These are phyloP conservation scores for Alternaria rosae DNA, from an alignment of 2,329 filamentous ascomycete species.

Conservation along the genomic window DNA sequence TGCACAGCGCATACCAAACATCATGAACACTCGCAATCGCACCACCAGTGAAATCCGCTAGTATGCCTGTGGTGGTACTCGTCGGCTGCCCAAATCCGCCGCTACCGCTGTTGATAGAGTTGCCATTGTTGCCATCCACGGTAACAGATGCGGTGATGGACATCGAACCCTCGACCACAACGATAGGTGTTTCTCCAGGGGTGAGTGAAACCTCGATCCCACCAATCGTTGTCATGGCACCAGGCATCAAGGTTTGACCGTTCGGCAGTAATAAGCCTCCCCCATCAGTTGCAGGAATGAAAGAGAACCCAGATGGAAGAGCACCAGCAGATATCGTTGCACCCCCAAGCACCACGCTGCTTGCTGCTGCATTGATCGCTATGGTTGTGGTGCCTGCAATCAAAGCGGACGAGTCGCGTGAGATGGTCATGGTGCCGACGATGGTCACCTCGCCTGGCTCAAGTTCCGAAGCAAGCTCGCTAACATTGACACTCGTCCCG, in stretches of 20 bases:
- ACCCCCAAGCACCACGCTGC: neutral
- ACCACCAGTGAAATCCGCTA: neutral
- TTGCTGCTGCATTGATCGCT: neutral
- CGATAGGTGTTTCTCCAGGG: neutral
- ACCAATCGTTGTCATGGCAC: neutral
- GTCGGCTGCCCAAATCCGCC: neutral
- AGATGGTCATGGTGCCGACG: neutral
- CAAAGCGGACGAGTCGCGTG: neutral
- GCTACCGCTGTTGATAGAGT: neutral
- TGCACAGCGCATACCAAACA: neutral
- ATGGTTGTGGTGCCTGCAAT: neutral
- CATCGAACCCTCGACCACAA: neutral
- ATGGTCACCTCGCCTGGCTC: neutral
- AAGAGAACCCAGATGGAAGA: neutral
- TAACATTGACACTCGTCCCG: neutral
- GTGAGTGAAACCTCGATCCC: conserved; percentile 1
- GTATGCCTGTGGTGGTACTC: neutral
- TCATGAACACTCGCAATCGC: too few relatives aligned
- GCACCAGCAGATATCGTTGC: neutral
- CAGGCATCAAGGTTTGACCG: conserved; percentile 1
- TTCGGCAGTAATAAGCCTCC: neutral
- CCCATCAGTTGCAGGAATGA: neutral
- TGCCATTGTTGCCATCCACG: neutral
- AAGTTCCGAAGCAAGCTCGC: neutral
- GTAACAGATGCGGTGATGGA: neutral